Evolutionary conservation across 2,329 filamentous ascomycete genomes (phyloP), one percentile per base, ranked within the genome.

Genomic region (Plectosphaerella cucumerina): DNA sequence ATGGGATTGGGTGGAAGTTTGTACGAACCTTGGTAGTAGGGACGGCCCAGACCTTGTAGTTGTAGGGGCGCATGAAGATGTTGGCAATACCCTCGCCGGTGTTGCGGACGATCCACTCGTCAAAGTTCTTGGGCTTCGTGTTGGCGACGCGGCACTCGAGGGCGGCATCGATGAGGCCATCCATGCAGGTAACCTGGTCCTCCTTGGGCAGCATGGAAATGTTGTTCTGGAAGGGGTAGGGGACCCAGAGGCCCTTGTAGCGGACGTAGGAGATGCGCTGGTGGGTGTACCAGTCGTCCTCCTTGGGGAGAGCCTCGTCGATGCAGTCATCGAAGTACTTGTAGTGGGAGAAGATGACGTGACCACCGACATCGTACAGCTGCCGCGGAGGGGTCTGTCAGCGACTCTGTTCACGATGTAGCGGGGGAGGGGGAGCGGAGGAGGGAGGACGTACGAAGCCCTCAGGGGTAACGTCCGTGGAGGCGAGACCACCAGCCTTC

Each of bases 301-400:
- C 84, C 67, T 90, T 90, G 64, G 94, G 94, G 41, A 99, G 86
- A 49, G 94, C 94, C 81, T 99, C 94, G 71, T 97, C 84, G 69
- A 99, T 87, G 78, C 90, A 95, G 80, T 99, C 94, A 76, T 99
- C 94, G 71, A 99, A 99, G 85, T 99, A 99, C 79, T 97, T 97
- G 87, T 99, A 99, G 84, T 97, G 92, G 63, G 92, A 97, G 83
- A 97, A 97, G 77, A 97, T 97, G 75, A 97, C 92, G 75, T 97
- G 92, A 63, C 92, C 92, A 70, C 92, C 92, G 63, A 99, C 94
- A 75, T 99, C 94, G 82, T 97, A 99, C 64, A 99, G 84, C 93
- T 96, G 66, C 20, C 53, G 23, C 12, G 46, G 37, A 54, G 47
- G 50, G 63, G 63, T 14, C 23, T 9, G 23, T 42, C 44, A 54